Evolutionary conservation across 805 yeast genomes (phyloP).

Genomic region (Starmerella vaccinii): DNA sequence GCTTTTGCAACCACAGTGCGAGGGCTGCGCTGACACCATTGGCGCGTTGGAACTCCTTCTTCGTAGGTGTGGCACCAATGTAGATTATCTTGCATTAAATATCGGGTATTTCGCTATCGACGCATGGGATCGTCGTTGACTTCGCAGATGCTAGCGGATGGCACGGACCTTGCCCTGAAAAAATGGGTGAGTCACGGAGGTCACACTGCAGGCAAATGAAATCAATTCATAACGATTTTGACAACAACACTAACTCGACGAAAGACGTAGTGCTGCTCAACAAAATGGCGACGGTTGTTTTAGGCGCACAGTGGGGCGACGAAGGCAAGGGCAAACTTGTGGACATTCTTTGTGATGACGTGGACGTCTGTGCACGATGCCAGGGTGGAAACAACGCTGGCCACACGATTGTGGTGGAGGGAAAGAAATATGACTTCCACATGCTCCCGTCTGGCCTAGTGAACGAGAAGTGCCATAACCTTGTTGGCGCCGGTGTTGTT

Average conservation of each 20-base stretch:
- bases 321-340: constrained; percentile 99
- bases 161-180: not conserved
- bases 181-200: not conserved
- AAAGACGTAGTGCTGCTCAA: not conserved
- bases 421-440: constrained; percentile 89
- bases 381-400: constrained; percentile 99
- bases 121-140: too few species aligned
- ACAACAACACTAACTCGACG: not conserved
- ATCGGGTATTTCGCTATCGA: not conserved
- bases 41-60: too few species aligned
- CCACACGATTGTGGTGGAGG: constrained; percentile 90
- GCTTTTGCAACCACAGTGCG: too few species aligned
- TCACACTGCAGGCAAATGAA: not conserved
- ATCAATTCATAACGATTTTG: not conserved
- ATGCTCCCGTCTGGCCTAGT: constrained; percentile 98
- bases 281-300: constrained; percentile 75
- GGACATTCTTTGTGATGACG: constrained; percentile 84
- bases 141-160: not conserved
- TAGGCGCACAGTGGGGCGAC: constrained; percentile 99
- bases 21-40: too few species aligned
- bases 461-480: constrained; percentile 78
- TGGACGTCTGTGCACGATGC: constrained; percentile 95
- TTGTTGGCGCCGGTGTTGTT: constrained; percentile 94
- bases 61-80: not conserved
- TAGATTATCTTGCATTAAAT: not conserved